Conservation (phyloP, 306 rosid genomes). For the Benincasa hispida region DNA sequence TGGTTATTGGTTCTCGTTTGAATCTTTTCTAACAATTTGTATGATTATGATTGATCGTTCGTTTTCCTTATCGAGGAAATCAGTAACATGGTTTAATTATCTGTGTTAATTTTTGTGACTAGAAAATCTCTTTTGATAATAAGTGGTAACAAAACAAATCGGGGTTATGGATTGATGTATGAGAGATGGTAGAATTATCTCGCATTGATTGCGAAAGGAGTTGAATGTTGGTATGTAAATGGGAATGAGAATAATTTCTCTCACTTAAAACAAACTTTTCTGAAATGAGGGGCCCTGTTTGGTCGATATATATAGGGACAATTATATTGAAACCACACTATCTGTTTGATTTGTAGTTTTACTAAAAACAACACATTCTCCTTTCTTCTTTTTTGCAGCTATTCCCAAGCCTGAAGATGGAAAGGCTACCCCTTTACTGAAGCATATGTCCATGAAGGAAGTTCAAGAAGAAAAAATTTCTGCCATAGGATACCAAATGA, state of each 20-base stretch:
- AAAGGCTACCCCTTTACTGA: not conserved
- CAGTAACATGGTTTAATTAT: not conserved
- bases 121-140: not conserved
- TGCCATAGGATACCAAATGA: not conserved
- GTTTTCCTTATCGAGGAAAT: not conserved
- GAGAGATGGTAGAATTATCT: not conserved
- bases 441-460: not conserved
- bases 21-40: not conserved
- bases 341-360: not conserved
- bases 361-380: not conserved
- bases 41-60: not conserved
- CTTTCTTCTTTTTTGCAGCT: not conserved
- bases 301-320: not conserved
- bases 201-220: not conserved
- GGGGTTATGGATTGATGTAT: not conserved
- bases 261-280: not conserved
- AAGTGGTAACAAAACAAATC: not conserved
- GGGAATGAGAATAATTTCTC: not conserved
- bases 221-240: not conserved
- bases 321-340: not conserved
- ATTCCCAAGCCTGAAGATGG: not conserved
- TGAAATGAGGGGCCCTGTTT: not conserved
- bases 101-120: not conserved
- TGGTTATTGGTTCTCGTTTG: not conserved
- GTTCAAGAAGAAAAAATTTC: not conserved